A percentile compares a stretch with the other conserved stretches of the same genome.
Conservation (phyloP, 1,139 yeast genomes). For the Scheffersomyces titani region DNA sequence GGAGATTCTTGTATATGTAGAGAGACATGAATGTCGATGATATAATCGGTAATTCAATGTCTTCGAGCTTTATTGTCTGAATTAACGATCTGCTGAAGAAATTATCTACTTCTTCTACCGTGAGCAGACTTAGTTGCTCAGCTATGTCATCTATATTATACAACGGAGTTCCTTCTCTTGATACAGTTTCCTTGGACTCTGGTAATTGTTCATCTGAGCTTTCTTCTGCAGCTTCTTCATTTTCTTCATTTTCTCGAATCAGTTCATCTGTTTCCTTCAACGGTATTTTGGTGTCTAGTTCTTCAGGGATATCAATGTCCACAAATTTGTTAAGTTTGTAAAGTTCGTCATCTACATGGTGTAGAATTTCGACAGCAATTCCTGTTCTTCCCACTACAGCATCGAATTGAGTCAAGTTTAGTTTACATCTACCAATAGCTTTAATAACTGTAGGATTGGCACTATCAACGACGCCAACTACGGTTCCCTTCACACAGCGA, state of each 20-base stretch:
- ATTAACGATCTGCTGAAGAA: constrained; percentile 69
- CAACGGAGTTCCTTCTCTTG: neutral
- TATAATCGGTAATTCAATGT: constrained; percentile 58
- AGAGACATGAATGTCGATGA: constrained; percentile 77
- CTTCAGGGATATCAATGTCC: constrained; percentile 43
- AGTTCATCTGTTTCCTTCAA: constrained; percentile 13
- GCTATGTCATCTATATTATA: constrained; percentile 20
- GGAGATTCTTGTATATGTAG: constrained; percentile 71
- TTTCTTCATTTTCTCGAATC: constrained; percentile 9
- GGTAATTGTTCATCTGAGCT: constrained; percentile 6
- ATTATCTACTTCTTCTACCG: constrained; percentile 73
- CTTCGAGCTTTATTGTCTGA: constrained; percentile 64
- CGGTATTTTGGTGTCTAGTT: constrained; percentile 25
- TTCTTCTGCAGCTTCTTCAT: constrained; percentile 8
- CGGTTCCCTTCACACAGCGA: constrained; percentile 43
- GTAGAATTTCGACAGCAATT: constrained; percentile 64
- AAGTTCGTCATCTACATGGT: constrained; percentile 56
- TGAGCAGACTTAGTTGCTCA: constrained; percentile 39
- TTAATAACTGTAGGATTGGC: constrained; percentile 63
- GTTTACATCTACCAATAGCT: constrained; percentile 72
- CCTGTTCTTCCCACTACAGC: constrained; percentile 59
- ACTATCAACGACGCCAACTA: constrained; percentile 73
- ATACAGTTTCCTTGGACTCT: constrained; percentile 3
- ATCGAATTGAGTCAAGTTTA: constrained; percentile 48
- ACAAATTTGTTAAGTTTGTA: constrained; percentile 46